These are phyloP conservation scores for Globisporangium irregulare DNA, from an alignment of 352 stramenopile species.

Conservation along the genomic window DNA sequence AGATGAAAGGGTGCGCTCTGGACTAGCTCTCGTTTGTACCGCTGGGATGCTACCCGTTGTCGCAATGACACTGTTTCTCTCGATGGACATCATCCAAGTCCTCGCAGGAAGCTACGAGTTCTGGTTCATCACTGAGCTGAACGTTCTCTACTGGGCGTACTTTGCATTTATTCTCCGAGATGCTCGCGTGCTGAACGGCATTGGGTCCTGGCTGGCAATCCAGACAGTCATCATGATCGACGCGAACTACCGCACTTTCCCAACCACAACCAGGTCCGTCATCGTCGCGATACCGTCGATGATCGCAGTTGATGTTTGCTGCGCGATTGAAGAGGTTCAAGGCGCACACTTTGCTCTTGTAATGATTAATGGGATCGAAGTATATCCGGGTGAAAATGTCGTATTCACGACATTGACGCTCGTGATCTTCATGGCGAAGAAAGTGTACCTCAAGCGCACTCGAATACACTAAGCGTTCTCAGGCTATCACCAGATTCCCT, in stretches of 20 bases:
- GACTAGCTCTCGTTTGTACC: not conserved
- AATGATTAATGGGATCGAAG: not conserved
- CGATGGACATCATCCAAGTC: not conserved
- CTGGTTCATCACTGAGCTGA: conserved; percentile 1
- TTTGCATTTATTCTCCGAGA: not conserved
- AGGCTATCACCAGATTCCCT: not conserved
- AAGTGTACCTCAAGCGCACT: not conserved
- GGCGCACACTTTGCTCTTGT: not conserved
- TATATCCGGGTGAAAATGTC: not conserved
- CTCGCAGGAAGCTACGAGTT: not conserved
- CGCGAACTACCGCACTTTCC: conserved; percentile 4
- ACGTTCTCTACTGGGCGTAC: not conserved
- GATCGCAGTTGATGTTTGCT: not conserved
- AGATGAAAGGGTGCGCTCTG: not conserved
- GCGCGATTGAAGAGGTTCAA: not conserved
- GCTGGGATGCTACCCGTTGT: not conserved
- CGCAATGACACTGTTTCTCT: not conserved
- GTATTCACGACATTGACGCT: conserved; percentile 4
- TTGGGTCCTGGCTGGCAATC: not conserved
- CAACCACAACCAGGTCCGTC: not conserved
- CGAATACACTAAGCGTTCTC: not conserved
- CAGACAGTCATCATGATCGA: not conserved
- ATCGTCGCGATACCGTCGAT: not conserved
- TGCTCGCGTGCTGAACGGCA: not conserved
- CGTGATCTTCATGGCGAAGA: conserved; percentile 8